Evolutionary conservation across 139 green algal genomes (phyloP), one percentile per base, ranked within the genome.

Genomic region (Chlamydomonas asymmetrica): DNA sequence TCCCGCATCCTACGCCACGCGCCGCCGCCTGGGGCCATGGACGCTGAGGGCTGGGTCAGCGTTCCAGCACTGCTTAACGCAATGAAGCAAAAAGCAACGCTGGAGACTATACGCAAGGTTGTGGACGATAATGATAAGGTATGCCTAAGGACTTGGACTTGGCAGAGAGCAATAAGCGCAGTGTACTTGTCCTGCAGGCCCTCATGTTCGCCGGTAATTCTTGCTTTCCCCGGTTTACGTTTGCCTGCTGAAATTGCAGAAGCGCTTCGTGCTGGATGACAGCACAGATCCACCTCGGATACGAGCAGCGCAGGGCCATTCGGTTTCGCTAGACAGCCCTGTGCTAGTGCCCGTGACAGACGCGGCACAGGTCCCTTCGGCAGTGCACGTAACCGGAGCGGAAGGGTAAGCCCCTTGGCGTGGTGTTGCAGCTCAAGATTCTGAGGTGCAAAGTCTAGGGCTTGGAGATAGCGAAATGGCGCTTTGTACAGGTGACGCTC

Each of bases 251-350:
- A 41, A 1, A 22, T 9, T 41, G 69, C 82, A 91, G 86, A 84
- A 87, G 74, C 71, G 84, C 6, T 88, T 87, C 61, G 81, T 90
- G 52, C 64, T 91, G 13, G 84, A 89, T 29, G 80, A 89, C 41
- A 61, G 45, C 40, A 48, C 48, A 8, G 32, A 20, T 1, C 80
- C 78, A 31, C 72, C 85, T 0, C 50, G 84, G 1, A 87, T 92
- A 4, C 75, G 87, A 18, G 87, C 87, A 37, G 83, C 87, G 0
- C 87, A 92, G 56, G 87, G 87, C 22, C 87, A 92, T 45, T 78
- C 73, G 6, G 57, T 92, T 4, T 52, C 84, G 64, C 65, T 92
- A n/a, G 75, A 83, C n/a, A 69, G 71, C 5, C 84, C 87, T 13
- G 40, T 88, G 23, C 73, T 91, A 13, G 40, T 82, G 7, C 52